Percentiles rank a stretch among this genome's conserved stretches.
Evolutionary conservation across 2,329 filamentous ascomycete genomes (phyloP).

Genomic region (Aspergillus caelatus): DNA sequence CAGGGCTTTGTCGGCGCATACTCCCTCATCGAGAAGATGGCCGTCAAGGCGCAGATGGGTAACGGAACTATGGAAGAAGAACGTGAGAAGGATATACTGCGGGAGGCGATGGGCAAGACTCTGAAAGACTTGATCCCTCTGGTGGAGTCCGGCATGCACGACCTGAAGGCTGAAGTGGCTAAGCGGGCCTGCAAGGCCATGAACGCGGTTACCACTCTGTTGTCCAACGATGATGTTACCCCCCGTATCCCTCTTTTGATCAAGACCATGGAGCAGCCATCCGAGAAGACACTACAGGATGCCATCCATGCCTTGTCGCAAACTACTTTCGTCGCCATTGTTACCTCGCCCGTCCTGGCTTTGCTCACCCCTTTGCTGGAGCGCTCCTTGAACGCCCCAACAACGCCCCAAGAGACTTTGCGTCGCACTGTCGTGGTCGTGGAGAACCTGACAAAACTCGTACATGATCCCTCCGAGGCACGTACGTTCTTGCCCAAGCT

Average conservation of each 20-base stretch:
- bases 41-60: conserved; percentile 87
- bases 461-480: conserved; percentile 93
- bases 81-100: conserved; percentile 81
- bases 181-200: conserved; percentile 94
- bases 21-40: conserved; percentile 86
- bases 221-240: conserved; percentile 95
- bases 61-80: conserved; percentile 84
- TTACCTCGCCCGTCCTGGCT: conserved; percentile 92
- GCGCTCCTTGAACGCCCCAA: conserved; percentile 87
- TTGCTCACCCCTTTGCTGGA: conserved; percentile 93
- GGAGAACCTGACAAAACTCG: conserved; percentile 97
- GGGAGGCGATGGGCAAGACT: conserved; percentile 79
- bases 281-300: conserved; percentile 84
- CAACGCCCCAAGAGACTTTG: conserved; percentile 89
- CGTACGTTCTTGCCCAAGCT: conserved; percentile 93
- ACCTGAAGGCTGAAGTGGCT: conserved; percentile 80
- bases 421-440: conserved; percentile 95
- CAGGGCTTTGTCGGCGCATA: conserved; percentile 90
- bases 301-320: conserved; percentile 95
- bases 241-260: conserved; percentile 89
- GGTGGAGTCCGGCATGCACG: conserved; percentile 92
- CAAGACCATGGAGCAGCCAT: conserved; percentile 94
- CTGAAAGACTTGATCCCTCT: conserved; percentile 86
- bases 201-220: conserved; percentile 82
- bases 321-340: conserved; percentile 97